phyloP scores from a whole-genome alignment of 495 filamentous ascomycete genomes.

The Astrothelium subdiscretum region DNA sequence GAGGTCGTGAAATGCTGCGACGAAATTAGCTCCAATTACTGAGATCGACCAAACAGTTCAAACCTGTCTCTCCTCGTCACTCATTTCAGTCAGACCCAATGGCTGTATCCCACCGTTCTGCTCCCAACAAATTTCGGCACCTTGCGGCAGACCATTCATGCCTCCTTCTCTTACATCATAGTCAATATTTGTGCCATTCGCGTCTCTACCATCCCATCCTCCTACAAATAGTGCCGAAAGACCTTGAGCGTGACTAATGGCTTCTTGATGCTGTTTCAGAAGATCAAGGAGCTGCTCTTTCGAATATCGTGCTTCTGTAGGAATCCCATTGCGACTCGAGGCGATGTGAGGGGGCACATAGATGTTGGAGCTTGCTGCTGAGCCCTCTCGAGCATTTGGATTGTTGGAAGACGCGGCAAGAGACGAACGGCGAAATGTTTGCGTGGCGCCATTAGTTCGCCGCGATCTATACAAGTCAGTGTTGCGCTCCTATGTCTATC shows the following conservation, averaged over 20 bases:
- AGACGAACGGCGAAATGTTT: constrained; percentile 78
- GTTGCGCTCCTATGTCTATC: neutral
- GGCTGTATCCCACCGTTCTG: constrained; percentile 58
- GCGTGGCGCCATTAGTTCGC: constrained; percentile 66
- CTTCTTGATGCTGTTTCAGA: constrained; percentile 48
- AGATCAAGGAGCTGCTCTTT: constrained; percentile 75
- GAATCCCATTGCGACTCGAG: constrained; percentile 43
- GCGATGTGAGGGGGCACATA: constrained; percentile 48
- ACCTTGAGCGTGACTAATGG: constrained; percentile 37
- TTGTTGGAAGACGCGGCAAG: constrained; percentile 42
- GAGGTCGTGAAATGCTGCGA: constrained; percentile 64
- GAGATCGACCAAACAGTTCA: constrained; percentile 18
- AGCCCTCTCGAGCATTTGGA: constrained; percentile 19
- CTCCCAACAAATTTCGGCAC: constrained; percentile 86
- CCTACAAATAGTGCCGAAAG: constrained; percentile 60
- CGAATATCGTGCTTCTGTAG: constrained; percentile 55
- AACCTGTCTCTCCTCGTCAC: constrained; percentile 75
- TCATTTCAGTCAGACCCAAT: constrained; percentile 63
- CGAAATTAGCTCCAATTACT: neutral
- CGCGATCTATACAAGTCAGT: constrained; percentile 39
- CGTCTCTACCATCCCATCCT: constrained; percentile 61
- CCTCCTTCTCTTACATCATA: constrained; percentile 71
- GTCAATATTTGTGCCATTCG: constrained; percentile 48
- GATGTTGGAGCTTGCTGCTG: constrained; percentile 35
- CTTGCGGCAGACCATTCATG: constrained; percentile 45